phyloP scores from a whole-genome alignment of 1,284 basidiomycete species.

The Cystobasidium slooffiae region DNA sequence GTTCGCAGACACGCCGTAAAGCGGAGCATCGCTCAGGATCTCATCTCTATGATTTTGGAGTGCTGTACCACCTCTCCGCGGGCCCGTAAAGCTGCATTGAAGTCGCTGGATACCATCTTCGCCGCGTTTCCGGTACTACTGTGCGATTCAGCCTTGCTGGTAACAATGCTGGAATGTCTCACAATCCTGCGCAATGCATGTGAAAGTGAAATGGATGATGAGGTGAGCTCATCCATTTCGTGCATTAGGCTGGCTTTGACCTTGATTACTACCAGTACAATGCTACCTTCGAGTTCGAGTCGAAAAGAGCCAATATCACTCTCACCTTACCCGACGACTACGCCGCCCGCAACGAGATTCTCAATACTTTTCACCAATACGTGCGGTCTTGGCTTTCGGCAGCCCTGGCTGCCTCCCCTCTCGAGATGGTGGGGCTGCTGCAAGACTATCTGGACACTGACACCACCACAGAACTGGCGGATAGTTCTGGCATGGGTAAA shows the following conservation, averaged over 20 bases:
- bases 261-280: slow-evolving; percentile 69
- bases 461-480: slow-evolving; percentile 32
- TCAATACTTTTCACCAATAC: slow-evolving; percentile 72
- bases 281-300: slow-evolving; percentile 79
- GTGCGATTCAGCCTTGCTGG: slow-evolving; percentile 86
- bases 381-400: slow-evolving; percentile 82
- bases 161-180: slow-evolving; percentile 85
- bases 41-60: slow-evolving; percentile 74
- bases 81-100: slow-evolving; percentile 78
- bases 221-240: slow-evolving; percentile 63
- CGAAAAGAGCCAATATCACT: slow-evolving; percentile 70
- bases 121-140: slow-evolving; percentile 93
- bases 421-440: slow-evolving; percentile 86
- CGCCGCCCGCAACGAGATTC: slow-evolving; percentile 79
- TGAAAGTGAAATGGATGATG: slow-evolving; percentile 88
- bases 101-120: slow-evolving; percentile 82
- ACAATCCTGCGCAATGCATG: slow-evolving; percentile 85
- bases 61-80: slow-evolving; percentile 83
- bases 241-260: neutral
- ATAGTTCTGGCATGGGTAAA: slow-evolving; percentile 73
- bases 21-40: slow-evolving; percentile 70
- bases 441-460: slow-evolving; percentile 58
- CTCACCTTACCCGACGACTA: slow-evolving; percentile 88
- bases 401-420: slow-evolving; percentile 82
- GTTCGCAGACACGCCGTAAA: slow-evolving; percentile 81